Evolutionary conservation across 2,329 filamentous ascomycete species (phyloP).

Genomic region (Dendrostoma leiphaemia): DNA sequence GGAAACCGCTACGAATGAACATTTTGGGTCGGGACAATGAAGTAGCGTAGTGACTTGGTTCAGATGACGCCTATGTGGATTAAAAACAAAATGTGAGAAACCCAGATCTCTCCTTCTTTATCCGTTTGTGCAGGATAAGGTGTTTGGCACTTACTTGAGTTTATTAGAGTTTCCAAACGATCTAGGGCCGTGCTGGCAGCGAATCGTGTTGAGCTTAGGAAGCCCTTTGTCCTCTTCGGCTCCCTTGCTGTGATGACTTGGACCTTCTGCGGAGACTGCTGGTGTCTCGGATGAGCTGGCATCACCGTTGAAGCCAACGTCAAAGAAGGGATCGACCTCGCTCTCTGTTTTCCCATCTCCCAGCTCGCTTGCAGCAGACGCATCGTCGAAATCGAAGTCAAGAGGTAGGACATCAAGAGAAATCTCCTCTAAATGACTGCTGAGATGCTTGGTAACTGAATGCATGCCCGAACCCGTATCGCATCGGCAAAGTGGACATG

Average conservation of each 20-base stretch:
- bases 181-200: too few relatives aligned
- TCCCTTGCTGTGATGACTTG: too few relatives aligned
- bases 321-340: too few relatives aligned
- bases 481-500: not conserved
- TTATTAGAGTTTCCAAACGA: too few relatives aligned
- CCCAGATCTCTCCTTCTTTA: too few relatives aligned
- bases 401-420: not conserved
- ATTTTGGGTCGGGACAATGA: not conserved
- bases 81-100: not conserved
- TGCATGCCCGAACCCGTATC: not conserved
- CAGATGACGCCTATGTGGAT: not conserved
- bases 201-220: too few relatives aligned
- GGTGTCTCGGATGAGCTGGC: too few relatives aligned
- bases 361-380: not conserved
- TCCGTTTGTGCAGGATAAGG: not conserved
- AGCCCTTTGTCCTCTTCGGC: too few relatives aligned
- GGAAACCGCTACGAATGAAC: not conserved
- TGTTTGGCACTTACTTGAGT: too few relatives aligned
- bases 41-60: not conserved
- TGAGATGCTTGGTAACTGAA: not conserved
- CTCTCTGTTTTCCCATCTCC: not conserved
- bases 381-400: not conserved
- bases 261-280: too few relatives aligned
- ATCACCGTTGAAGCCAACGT: too few relatives aligned
- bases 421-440: slow-evolving; percentile 5